These are phyloP conservation scores for Solanum hybrid DNA, from an alignment of 305 asterid genomes.

Conservation along the genomic window DNA sequence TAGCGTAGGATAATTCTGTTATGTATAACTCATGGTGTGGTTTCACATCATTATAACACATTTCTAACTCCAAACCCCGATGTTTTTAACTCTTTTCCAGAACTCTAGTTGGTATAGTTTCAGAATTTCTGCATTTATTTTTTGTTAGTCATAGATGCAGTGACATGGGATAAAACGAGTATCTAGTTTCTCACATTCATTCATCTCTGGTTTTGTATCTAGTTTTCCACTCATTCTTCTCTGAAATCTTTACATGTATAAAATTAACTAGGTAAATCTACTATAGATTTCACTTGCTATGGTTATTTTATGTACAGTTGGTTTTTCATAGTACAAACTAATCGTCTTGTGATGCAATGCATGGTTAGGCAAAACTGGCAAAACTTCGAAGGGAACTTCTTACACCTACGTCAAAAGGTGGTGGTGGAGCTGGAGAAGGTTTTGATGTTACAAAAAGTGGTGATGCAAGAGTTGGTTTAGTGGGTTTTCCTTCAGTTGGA, in stretches of 20 bases:
- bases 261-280: not conserved
- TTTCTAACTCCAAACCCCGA: not conserved
- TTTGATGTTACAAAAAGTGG: slow-evolving; percentile 98
- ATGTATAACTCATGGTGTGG: not conserved
- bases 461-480: slow-evolving; percentile 92
- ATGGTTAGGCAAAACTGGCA: slow-evolving; percentile 79
- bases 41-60: not conserved
- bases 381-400: slow-evolving; percentile 94
- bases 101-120: not conserved
- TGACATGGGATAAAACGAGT: not conserved
- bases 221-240: not conserved
- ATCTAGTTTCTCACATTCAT: not conserved
- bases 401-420: slow-evolving; percentile 83
- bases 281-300: not conserved
- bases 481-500: slow-evolving; percentile 97
- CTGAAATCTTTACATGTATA: not conserved
- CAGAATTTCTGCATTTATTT: not conserved
- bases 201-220: not conserved
- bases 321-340: slow-evolving; percentile 1
- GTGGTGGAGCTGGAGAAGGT: slow-evolving; percentile 98
- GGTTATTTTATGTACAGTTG: not conserved
- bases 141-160: not conserved
- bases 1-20: not conserved
- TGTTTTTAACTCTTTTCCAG: not conserved
- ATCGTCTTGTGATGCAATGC: slow-evolving; percentile 6